A percentile compares a stretch with the other conserved stretches of the same genome.
phyloP scores from a whole-genome alignment of 208 protist species.

The Tritrichomonas foetus region DNA sequence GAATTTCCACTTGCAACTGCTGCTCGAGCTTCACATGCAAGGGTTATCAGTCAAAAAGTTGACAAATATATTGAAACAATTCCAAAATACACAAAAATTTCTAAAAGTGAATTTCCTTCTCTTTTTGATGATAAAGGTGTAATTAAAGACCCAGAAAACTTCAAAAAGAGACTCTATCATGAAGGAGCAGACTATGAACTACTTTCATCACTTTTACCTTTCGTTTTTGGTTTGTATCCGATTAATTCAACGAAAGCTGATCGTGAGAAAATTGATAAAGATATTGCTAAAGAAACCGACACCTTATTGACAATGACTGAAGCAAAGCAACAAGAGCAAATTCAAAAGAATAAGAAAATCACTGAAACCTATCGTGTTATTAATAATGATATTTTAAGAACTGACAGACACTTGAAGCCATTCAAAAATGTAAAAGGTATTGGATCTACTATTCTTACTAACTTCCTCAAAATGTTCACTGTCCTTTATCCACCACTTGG shows the following conservation, averaged over 20 bases:
- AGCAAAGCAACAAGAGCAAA: neutral
- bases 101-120: neutral
- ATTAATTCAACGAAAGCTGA: neutral
- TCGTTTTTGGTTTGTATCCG: neutral
- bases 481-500: neutral
- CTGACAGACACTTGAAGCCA: neutral
- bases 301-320: neutral
- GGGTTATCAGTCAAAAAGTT: neutral
- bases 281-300: neutral
- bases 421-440: neutral
- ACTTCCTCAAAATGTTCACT: neutral
- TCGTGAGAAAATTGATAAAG: neutral
- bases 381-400: neutral
- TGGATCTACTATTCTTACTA: neutral
- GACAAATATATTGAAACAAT: neutral
- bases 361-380: neutral
- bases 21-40: neutral
- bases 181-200: neutral
- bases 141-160: neutral
- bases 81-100: neutral
- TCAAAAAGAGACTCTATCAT: neutral
- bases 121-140: neutral
- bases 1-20: neutral
- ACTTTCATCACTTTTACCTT: neutral
- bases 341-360: neutral